Base-by-base conservation (phyloP, 2,329 filamentous ascomycete genomes). In the Rugonectria rugulosa region DNA sequence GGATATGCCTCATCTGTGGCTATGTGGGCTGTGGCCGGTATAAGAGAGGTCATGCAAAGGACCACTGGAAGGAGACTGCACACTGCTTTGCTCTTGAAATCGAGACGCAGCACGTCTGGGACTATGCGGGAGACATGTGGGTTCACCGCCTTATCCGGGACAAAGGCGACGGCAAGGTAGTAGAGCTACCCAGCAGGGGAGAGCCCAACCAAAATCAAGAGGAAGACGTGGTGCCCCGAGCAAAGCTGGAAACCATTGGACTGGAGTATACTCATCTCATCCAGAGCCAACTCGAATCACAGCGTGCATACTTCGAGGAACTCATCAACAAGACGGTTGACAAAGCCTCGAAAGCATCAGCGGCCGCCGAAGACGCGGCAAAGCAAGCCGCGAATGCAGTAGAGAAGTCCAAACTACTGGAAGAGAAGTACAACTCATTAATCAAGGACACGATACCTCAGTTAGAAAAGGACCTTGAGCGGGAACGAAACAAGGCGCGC, bases 61-160 rank as follows among this genome's bases (percentile, higher is more conserved):
- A 91, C 11, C 93, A 97, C 74, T 97, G 92, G 85, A 92, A 96
- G 74, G 84, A 91, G 51, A 96, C 91, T 3, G 86, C 87, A 4
- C 95, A 99, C 73, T 90, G 90, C 60, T 99, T 97, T 70, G 90
- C 92, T 21, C 90, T 99, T 72, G 95, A 99, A 71, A 85, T 98
- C 31, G 87, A 89, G 59, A 96, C 92, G 1, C 94, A 99, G 72
- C 89, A 97, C 66, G 93, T 99, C 1, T 99, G 95, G 95, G 95
- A 99, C 74, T 99, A 99, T 62, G 91, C 91, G 0, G 92, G 91
- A 5, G 95, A 99, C 70, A 90, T 89, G 69, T 99, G 97, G 81
- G 95, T 98, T 43, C 95, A 99, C 74, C 88, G 95, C 9, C 85
- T 98, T 46, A 96, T 99, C 52, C 90, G 96, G 62, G 92, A 92